Conservation (phyloP, 2,329 filamentous ascomycete genomes). For the Epichloe bromicola region DNA sequence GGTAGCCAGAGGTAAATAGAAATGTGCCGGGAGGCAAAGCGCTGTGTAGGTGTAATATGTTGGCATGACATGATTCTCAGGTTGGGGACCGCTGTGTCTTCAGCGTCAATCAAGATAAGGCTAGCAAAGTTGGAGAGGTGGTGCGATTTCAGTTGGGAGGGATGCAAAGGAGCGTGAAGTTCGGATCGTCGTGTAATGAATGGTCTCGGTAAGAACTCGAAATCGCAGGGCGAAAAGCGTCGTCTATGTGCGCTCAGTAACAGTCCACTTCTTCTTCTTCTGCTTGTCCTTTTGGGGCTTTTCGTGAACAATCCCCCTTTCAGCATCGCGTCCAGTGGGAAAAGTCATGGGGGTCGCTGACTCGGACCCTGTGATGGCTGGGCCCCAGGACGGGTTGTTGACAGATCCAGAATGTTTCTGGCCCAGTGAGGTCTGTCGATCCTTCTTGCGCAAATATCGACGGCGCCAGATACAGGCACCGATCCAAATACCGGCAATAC, state of each 20-base stretch:
- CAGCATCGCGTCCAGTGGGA: conserved; percentile 5
- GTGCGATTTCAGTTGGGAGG: not conserved
- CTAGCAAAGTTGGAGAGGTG: not conserved
- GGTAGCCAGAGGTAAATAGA: not conserved
- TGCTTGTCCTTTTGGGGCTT: conserved; percentile 18
- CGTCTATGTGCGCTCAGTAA: conserved; percentile 28
- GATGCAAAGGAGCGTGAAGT: not conserved
- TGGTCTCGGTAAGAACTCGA: not conserved
- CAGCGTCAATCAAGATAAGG: not conserved
- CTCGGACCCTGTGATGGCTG: conserved; percentile 13
- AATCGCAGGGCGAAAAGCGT: not conserved
- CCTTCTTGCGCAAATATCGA: conserved; percentile 58
- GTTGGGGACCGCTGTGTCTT: not conserved
- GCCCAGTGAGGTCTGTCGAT: conserved; percentile 30
- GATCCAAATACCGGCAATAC: conserved; percentile 53
- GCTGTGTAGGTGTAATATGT: not conserved
- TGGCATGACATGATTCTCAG: not conserved
- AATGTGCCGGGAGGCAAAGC: not conserved
- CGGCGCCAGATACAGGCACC: conserved; percentile 59
- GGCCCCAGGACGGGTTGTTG: conserved; percentile 22
- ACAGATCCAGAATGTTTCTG: conserved; percentile 28
- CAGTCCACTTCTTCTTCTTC: conserved; percentile 37
- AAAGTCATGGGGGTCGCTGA: conserved; percentile 8
- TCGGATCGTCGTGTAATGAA: not conserved
- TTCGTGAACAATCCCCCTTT: conserved; percentile 5